Percentiles rank a stretch among this genome's conserved stretches.
Conservation (phyloP, 2,329 filamentous ascomycete genomes). For the Ceratocystis ficicola region DNA sequence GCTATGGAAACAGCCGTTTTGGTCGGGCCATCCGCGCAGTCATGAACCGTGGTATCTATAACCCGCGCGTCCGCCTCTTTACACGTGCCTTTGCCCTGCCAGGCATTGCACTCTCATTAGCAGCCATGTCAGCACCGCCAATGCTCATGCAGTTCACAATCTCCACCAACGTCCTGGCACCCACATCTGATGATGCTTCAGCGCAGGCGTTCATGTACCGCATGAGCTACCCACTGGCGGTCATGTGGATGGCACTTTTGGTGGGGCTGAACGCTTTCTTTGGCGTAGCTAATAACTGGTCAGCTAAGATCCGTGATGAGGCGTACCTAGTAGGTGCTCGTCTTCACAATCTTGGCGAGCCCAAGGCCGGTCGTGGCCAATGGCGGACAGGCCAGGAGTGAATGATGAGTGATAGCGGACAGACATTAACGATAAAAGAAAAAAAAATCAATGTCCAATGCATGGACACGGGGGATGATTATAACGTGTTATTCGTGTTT, state of each 20-base stretch:
- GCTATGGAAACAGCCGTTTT: slow-evolving; percentile 42
- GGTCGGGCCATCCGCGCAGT: slow-evolving; percentile 64
- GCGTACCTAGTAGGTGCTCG: slow-evolving; percentile 92
- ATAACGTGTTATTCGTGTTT: too few relatives aligned
- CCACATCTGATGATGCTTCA: slow-evolving; percentile 27
- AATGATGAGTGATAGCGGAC: neutral
- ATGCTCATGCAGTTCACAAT: slow-evolving; percentile 24
- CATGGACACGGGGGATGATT: too few relatives aligned
- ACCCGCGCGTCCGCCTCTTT: slow-evolving; percentile 65
- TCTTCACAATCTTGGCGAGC: slow-evolving; percentile 73
- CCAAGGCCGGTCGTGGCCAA: neutral
- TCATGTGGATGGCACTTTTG: slow-evolving; percentile 36
- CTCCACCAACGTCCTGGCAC: slow-evolving; percentile 17
- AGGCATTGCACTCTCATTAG: slow-evolving; percentile 45
- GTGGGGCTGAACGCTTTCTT: slow-evolving; percentile 40
- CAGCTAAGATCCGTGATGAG: slow-evolving; percentile 74
- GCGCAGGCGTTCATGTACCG: slow-evolving; percentile 36
- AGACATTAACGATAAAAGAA: neutral
- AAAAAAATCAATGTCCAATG: neutral
- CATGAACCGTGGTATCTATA: slow-evolving; percentile 60
- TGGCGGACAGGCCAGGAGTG: neutral
- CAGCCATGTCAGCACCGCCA: slow-evolving; percentile 55
- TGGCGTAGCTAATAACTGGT: slow-evolving; percentile 60
- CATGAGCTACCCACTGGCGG: slow-evolving; percentile 57
- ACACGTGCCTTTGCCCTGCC: slow-evolving; percentile 83